Base-by-base conservation (phyloP, 2,329 filamentous ascomycete species). In the Cercospora beticola region DNA sequence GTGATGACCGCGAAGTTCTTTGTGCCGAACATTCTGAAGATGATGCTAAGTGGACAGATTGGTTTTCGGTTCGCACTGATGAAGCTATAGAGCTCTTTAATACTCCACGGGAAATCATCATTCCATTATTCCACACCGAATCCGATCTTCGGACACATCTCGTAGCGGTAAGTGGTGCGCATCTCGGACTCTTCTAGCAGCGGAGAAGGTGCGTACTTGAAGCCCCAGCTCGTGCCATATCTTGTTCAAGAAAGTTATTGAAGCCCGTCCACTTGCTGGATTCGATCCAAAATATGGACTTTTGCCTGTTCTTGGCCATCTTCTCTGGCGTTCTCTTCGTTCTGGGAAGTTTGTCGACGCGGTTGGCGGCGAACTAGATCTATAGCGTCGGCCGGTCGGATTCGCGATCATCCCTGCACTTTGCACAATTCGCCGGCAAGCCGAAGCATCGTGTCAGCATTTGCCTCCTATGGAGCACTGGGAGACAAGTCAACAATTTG, bases 391-490 rank as follows among this genome's bases (percentile, higher is more conserved):
- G 33, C 23, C 26, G 33, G 18, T 14, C 54, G 31, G 4, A 26
- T 26, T 49, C 63, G 54, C 52, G 18, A 65, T 59, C 23, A 65
- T 46, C 63, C 63, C n/a, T 65, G 63, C 36, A 18, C 1, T 5
- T 65, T 65, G 63, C 63, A 59, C 40, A 40, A 46, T 65, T 59
- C 28, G 31, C 56, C 56, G 56, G 31, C n/a, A 4, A 33, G 2
- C 12, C 56, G 31, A 23, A 59, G 30, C 36, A n/a, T 12, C 31
- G 30, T 21, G 56, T 3, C 31, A 14, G 12, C 28, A 58, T 18
- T 8, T 62, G 36, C 21, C 46, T 49, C 3, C 30, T 62, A 2
- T 62, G 31, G 12, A 40, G 5, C 0, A 14, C 12, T n/a, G 23
- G 12, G 18, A 26, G 18, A 12, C n/a, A 21, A 3, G 28, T 26